Percentiles rank a stretch among this genome's conserved stretches.
Evolutionary conservation across 2,329 filamentous ascomycete species (phyloP).

Genomic region (Fusarium denticulatum): DNA sequence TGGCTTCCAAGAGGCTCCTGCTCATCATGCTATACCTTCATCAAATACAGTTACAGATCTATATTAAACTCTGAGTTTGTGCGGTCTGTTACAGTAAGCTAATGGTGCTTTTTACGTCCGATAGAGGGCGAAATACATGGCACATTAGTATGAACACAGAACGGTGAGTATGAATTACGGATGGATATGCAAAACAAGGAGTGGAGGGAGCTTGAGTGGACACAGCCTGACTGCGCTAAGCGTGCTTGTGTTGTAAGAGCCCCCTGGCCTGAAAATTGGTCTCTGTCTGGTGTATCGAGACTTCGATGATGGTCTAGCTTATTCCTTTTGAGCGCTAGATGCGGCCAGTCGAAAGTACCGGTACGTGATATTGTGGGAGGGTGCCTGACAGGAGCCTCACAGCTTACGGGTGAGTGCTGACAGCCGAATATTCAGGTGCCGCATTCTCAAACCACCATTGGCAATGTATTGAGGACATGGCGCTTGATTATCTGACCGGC

Average conservation of each 20-base stretch:
- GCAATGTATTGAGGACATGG: constrained; percentile 12
- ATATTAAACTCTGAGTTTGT: background rate
- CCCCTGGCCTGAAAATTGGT: constrained; percentile 32
- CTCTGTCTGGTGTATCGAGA: constrained; percentile 33
- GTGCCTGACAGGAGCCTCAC: constrained; percentile 25
- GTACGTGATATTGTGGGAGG: constrained; percentile 21
- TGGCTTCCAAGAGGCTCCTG: background rate
- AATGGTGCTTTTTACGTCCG: background rate
- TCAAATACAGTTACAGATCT: background rate
- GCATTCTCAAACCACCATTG: constrained; percentile 25
- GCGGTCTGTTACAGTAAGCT: background rate
- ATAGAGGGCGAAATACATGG: background rate
- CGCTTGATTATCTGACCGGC: background rate
- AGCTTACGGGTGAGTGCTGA: constrained; percentile 14
- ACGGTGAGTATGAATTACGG: constrained; percentile 2
- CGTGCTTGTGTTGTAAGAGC: constrained; percentile 29
- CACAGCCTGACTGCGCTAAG: constrained; percentile 14
- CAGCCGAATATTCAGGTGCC: constrained; percentile 21
- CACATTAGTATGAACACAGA: background rate
- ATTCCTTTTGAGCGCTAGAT: background rate
- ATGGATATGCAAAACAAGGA: constrained; percentile 27
- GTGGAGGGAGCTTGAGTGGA: constrained; percentile 44
- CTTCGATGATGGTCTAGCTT: constrained; percentile 22
- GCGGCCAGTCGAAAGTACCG: constrained; percentile 19
- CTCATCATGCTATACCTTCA: background rate